Conservation (phyloP, 768 basidiomycete species). For the Leccinum uliginosum region DNA sequence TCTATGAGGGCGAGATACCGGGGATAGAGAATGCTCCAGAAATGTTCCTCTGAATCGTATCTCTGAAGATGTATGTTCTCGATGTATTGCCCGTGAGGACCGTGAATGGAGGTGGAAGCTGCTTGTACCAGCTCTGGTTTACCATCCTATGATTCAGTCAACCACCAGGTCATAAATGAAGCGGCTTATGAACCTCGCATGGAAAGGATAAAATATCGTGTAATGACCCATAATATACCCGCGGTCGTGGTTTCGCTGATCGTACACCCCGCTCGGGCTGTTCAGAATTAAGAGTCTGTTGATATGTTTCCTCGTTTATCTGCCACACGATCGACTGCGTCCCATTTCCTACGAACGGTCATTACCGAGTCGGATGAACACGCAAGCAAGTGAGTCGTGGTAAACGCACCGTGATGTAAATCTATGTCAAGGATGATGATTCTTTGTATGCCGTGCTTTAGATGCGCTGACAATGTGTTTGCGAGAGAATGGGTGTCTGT, state of each 20-base stretch:
- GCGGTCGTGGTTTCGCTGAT: constrained; percentile 41
- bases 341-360: constrained; percentile 67
- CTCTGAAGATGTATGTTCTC: constrained; percentile 28
- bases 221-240: constrained; percentile 83
- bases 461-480: constrained; percentile 52
- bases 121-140: constrained; percentile 75
- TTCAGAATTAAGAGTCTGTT: constrained; percentile 56
- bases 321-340: constrained; percentile 91
- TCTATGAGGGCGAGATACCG: constrained; percentile 55
- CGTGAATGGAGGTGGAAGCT: constrained; percentile 49
- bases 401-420: constrained; percentile 24
- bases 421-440: constrained; percentile 87
- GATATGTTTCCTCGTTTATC: constrained; percentile 84
- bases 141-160: constrained; percentile 57
- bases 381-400: neutral
- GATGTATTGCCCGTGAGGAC: constrained; percentile 16
- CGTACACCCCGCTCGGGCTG: constrained; percentile 21
- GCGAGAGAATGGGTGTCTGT: neutral
- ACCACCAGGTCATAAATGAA: neutral
- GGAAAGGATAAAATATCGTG: constrained; percentile 92
- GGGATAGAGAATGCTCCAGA: constrained; percentile 52
- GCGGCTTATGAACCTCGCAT: constrained; percentile 60
- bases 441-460: constrained; percentile 71
- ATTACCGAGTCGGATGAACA: neutral
- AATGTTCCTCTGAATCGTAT: constrained; percentile 11